Conservation (phyloP, 2,329 filamentous ascomycete genomes). For the Chrysosporium keratinophilum region DNA sequence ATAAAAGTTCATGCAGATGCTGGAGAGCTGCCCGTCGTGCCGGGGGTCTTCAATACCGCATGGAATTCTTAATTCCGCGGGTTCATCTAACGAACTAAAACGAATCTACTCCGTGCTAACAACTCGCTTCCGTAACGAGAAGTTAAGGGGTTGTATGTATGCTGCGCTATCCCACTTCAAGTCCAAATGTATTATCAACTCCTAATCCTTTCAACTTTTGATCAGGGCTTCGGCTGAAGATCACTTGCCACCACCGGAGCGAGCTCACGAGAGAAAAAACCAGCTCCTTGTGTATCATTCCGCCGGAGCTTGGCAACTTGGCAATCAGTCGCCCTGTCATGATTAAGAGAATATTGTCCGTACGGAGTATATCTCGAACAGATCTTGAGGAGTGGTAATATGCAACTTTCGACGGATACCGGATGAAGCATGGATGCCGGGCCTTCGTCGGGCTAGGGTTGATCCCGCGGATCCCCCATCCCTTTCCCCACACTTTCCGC, state of each 20-base stretch:
- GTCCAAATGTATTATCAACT: too few relatives aligned
- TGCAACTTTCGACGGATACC: too few relatives aligned
- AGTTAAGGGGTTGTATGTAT: too few relatives aligned
- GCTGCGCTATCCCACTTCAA: too few relatives aligned
- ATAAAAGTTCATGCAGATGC: background rate
- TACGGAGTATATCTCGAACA: background rate
- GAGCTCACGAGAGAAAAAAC: background rate
- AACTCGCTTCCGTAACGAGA: too few relatives aligned
- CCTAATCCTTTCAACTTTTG: too few relatives aligned
- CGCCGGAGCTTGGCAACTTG: background rate
- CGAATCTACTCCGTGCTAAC: too few relatives aligned
- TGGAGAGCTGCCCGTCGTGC: too few relatives aligned
- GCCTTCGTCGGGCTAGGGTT: conserved; percentile 3
- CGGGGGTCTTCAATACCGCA: too few relatives aligned
- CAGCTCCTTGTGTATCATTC: background rate
- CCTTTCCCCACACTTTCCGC: background rate
- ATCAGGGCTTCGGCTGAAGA: background rate
- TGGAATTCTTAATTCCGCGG: too few relatives aligned
- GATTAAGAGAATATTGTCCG: background rate
- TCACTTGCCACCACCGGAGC: background rate
- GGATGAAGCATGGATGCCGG: background rate
- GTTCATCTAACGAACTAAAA: too few relatives aligned
- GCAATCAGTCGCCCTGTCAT: background rate
- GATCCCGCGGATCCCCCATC: conserved; percentile 10
- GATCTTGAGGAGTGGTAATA: background rate